phyloP scores from a whole-genome alignment of 2,329 filamentous ascomycete genomes.

The Botrytis deweyae region DNA sequence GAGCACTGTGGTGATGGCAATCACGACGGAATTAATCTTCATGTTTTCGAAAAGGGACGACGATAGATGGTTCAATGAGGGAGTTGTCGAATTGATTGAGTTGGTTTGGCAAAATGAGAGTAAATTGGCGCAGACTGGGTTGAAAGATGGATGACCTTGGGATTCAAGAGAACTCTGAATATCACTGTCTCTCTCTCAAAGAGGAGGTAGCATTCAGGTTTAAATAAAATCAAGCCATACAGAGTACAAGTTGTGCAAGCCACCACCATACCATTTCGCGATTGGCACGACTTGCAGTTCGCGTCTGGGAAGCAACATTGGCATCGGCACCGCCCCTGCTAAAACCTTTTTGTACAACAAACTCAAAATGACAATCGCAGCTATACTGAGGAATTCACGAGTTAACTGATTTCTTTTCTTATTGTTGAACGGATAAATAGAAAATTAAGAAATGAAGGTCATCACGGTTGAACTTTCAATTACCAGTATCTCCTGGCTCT shows the following conservation, averaged over 20 bases:
- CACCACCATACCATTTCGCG: neutral
- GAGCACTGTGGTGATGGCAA: constrained; percentile 51
- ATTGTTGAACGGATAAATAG: neutral
- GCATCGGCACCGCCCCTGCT: neutral
- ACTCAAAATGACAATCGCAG: neutral
- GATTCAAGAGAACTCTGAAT: neutral
- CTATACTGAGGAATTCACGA: neutral
- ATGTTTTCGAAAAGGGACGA: constrained; percentile 14
- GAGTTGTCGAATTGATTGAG: neutral
- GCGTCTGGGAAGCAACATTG: neutral
- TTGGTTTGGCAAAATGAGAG: neutral
- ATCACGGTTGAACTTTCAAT: neutral
- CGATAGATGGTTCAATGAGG: neutral
- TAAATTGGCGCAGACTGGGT: neutral
- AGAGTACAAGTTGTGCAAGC: neutral
- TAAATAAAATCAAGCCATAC: constrained; percentile 10
- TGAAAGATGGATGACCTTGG: neutral
- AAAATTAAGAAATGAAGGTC: neutral
- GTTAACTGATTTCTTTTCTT: neutral
- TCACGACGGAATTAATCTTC: constrained; percentile 23
- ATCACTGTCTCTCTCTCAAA: neutral
- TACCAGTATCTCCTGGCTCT: neutral
- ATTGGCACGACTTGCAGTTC: neutral
- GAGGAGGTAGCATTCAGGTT: neutral
- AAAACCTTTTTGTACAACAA: neutral